phyloP scores from a whole-genome alignment of 108 stramenopile genomes.

The Conticribra guillardii region DNA sequence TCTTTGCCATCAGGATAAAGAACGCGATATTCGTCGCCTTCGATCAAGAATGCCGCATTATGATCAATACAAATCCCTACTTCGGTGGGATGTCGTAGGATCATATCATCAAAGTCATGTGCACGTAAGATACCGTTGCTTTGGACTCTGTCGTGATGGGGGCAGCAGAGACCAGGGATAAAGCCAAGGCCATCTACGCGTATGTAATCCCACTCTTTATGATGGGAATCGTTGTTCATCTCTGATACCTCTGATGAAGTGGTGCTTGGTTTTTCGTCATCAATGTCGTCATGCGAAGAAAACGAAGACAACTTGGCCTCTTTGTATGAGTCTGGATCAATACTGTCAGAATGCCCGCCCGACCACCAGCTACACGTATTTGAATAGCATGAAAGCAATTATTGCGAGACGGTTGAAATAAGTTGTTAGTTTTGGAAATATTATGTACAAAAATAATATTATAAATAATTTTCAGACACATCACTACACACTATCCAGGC shows the following conservation, averaged over 20 bases:
- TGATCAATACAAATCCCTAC: constrained; percentile 50
- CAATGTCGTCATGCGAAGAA: constrained; percentile 10
- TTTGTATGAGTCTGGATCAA: constrained; percentile 47
- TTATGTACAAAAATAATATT: no score
- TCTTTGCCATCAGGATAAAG: constrained; percentile 19
- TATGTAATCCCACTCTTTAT: constrained; percentile 73
- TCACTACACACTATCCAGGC: neutral
- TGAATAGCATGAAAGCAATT: no score
- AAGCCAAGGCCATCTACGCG: constrained; percentile 66
- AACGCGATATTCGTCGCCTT: constrained; percentile 17
- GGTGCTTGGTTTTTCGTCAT: neutral
- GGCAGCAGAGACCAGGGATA: constrained; percentile 67
- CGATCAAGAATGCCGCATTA: constrained; percentile 37
- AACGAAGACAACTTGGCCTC: constrained; percentile 33
- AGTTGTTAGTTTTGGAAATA: no score
- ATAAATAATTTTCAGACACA: no score
- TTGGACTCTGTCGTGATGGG: constrained; percentile 76
- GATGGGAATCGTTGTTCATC: constrained; percentile 11
- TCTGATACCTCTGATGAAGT: neutral
- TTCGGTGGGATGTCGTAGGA: constrained; percentile 49
- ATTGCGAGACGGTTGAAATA: neutral
- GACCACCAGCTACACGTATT: constrained; percentile 24
- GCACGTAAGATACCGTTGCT: constrained; percentile 72
- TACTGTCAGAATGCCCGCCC: constrained; percentile 38
- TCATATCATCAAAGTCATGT: constrained; percentile 68